phyloP scores from a whole-genome alignment of 331 rosid species.

The Malus hybrid region DNA sequence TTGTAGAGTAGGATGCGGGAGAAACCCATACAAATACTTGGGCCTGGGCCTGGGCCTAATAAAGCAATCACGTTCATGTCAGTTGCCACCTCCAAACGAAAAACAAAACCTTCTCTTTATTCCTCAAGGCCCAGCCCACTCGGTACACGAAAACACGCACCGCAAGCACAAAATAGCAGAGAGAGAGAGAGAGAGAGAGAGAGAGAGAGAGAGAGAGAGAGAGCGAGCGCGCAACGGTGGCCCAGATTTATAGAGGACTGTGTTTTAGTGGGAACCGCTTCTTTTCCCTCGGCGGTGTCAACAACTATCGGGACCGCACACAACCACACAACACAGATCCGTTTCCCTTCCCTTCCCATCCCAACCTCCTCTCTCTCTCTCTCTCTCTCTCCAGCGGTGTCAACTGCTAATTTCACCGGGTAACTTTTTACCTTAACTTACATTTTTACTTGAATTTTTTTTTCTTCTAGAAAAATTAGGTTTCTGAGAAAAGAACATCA shows the following conservation, averaged over 20 bases:
- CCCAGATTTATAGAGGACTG: conserved; percentile 55
- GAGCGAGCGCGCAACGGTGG: conserved; percentile 26
- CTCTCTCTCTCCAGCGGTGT: background rate
- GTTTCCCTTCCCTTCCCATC: background rate
- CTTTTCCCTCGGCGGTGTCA: conserved; percentile 34
- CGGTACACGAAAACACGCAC: background rate
- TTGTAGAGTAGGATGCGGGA: no score
- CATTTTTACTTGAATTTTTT: no score
- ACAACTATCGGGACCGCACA: conserved; percentile 28
- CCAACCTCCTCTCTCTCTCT: background rate
- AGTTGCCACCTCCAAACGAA: background rate
- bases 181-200: background rate
- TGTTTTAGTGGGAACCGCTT: conserved; percentile 27
- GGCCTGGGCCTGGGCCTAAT: background rate
- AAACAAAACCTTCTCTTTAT: background rate
- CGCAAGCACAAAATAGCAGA: conserved; percentile 2
- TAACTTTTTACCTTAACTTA: background rate
- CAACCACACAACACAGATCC: conserved; percentile 1
- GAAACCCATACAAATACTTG: no score
- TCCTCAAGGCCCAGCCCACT: background rate
- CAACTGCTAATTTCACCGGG: conserved; percentile 13
- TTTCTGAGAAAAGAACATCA: background rate
- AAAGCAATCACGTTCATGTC: no score
- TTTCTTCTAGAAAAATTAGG: background rate
- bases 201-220: background rate